Evolutionary conservation across 2,329 filamentous ascomycete species (phyloP).

Genomic region (Penicillium fuscoglaucum): DNA sequence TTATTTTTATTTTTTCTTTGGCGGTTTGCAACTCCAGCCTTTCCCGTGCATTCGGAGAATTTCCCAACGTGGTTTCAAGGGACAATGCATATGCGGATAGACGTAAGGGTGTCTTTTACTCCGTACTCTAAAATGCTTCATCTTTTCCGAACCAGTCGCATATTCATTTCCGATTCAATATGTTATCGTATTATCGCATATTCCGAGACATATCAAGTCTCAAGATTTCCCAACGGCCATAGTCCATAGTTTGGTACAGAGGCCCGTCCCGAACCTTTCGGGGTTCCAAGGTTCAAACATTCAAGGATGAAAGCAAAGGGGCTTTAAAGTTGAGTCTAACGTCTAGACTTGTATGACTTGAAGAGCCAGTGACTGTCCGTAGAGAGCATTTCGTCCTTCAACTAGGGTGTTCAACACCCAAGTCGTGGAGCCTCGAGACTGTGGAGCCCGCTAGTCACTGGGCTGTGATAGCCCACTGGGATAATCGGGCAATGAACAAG

Average conservation of each 20-base stretch:
- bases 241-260: constrained; percentile 31
- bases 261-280: constrained; percentile 31
- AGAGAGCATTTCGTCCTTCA: neutral
- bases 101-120: constrained; percentile 2
- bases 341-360: neutral
- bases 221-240: constrained; percentile 12
- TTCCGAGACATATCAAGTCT: neutral
- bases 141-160: neutral
- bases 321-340: neutral
- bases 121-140: neutral
- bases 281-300: neutral
- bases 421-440: neutral
- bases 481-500: constrained; percentile 15
- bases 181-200: neutral
- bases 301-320: neutral
- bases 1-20: constrained; percentile 4
- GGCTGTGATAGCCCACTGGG: constrained; percentile 20
- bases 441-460: constrained; percentile 13
- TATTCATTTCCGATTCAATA: neutral
- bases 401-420: neutral
- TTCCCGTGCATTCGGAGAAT: constrained; percentile 22
- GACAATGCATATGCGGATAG: constrained; percentile 8
- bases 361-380: neutral
- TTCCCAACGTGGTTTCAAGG: constrained; percentile 16
- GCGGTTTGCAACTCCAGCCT: neutral